Evolutionary conservation across 2,329 filamentous ascomycete species (phyloP), one percentile per base, ranked within the genome.

Genomic region (Pseudogymnoascus sp.): DNA sequence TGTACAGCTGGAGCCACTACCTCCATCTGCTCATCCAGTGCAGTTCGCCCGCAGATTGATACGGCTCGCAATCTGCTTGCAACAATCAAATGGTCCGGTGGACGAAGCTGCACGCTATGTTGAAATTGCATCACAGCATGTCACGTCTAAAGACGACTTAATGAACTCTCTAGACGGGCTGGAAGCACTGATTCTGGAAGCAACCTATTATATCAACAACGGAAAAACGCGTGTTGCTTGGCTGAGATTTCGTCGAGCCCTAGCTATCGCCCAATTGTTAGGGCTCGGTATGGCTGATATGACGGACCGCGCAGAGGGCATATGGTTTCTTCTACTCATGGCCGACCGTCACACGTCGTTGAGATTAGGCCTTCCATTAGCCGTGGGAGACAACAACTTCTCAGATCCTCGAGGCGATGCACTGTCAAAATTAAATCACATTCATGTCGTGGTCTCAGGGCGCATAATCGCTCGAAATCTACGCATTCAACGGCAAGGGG

Each of bases 101-200:
- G 12, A 37, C 6, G 31, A 33, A 21, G 59, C 56, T 38, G 33
- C 66, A 47, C 50, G 53, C 16, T 67, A 70, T 60, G 33, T 68
- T n/a, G 40, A 69, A 14, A 66, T 73, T 18, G 67, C 66, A 6
- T 37, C 35, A 37, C 38, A 65, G 4, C 62, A 67, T 44, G 59
- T 70, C 8, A 73, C 67, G 11, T 68, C 70, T 11, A 63, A 67
- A 14, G 64, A 69, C 42, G 23, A 25, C 23, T 31, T 63, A 23
- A n/a, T 60, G 11, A 21, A 63, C 16, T 63, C 61, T 11, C n/a
- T 63, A 11, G 61, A 63, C 10, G 61, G 61, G 10, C n/a, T 63
- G n/a, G 61, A 63, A 35, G 60, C 61, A 10, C 47, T 63, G 11
- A 23, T 23, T 16, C 50, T 63, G n/a, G 61, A 63, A 35, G 21